Evolutionary conservation across 805 yeast genomes (phyloP).

Genomic region (Wickerhamiella sergipiensis): DNA sequence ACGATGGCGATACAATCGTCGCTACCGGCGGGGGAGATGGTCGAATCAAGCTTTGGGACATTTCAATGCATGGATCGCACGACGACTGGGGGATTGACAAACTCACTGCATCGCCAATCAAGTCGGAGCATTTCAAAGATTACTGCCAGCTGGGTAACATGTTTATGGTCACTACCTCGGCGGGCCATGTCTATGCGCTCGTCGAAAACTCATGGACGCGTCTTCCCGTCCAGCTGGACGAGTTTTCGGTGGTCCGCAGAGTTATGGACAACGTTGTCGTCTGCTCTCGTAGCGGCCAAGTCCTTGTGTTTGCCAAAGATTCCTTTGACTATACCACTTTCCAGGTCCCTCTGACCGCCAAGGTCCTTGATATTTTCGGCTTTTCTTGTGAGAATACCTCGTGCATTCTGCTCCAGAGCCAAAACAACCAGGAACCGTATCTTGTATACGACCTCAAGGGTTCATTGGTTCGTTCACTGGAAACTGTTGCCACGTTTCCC

Average conservation of each 20-base stretch:
- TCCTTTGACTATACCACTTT: constrained; percentile 1
- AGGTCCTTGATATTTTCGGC: constrained; percentile 19
- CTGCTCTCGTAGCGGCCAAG: neutral
- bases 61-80: constrained; percentile 1
- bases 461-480: neutral
- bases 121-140: neutral
- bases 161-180: neutral
- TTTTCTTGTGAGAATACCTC: constrained; percentile 1
- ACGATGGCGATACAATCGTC: constrained; percentile 34
- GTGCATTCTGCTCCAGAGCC: constrained; percentile 44
- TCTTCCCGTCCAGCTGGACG: neutral
- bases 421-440: constrained; percentile 44
- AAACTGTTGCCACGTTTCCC: constrained; percentile 20
- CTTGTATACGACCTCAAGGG: constrained; percentile 21
- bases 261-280: neutral
- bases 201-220: neutral
- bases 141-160: neutral
- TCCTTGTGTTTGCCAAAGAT: neutral
- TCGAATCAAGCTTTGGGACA: constrained; percentile 49
- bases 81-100: neutral
- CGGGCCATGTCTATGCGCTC: neutral
- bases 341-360: constrained; percentile 26
- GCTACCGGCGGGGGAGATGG: constrained; percentile 96
- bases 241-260: constrained; percentile 1
- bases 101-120: neutral